phyloP scores from a whole-genome alignment of 1,284 basidiomycete species.

The Tranzscheliella williamsii region DNA sequence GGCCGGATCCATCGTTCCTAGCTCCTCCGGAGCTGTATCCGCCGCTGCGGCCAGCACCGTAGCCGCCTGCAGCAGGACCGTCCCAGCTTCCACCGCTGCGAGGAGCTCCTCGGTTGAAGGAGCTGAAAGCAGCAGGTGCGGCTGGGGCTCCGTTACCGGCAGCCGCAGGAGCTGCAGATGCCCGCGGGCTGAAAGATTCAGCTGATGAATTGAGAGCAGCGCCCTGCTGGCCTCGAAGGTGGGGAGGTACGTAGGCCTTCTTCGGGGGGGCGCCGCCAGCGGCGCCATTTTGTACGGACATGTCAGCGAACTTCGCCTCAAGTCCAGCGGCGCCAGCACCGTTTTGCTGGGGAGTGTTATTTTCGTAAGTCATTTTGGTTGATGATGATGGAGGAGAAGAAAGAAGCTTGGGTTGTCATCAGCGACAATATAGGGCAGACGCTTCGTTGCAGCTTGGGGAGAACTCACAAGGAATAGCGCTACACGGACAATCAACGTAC shows the following conservation, averaged over 20 bases:
- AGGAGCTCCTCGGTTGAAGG: slow-evolving; percentile 43
- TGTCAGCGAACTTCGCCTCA: slow-evolving; percentile 72
- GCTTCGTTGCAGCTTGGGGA: too few relatives aligned
- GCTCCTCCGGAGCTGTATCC: slow-evolving; percentile 43
- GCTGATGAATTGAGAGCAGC: slow-evolving; percentile 35
- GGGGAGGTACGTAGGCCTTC: slow-evolving; percentile 90
- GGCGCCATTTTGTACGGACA: slow-evolving; percentile 41
- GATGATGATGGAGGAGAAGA: slow-evolving; percentile 10
- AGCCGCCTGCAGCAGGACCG: slow-evolving; percentile 21
- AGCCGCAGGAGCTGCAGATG: slow-evolving; percentile 41
- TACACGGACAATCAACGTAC: too few relatives aligned
- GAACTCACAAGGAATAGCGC: too few relatives aligned
- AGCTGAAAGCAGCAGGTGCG: slow-evolving; percentile 46
- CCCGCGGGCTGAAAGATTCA: slow-evolving; percentile 34
- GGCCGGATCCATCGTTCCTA: slow-evolving; percentile 66
- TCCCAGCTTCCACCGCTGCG: slow-evolving; percentile 47
- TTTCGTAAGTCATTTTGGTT: slow-evolving; percentile 50
- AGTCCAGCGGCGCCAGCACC: slow-evolving; percentile 68
- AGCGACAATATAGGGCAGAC: neutral
- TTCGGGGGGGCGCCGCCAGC: slow-evolving; percentile 64
- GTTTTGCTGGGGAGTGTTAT: slow-evolving; percentile 47
- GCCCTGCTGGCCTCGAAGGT: slow-evolving; percentile 69
- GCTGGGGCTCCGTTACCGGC: slow-evolving; percentile 31
- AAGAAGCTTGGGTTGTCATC: neutral
- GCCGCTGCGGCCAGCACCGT: slow-evolving; percentile 37